phyloP scores from a whole-genome alignment of 2,329 filamentous ascomycete genomes.

The Fusarium staphyleae region DNA sequence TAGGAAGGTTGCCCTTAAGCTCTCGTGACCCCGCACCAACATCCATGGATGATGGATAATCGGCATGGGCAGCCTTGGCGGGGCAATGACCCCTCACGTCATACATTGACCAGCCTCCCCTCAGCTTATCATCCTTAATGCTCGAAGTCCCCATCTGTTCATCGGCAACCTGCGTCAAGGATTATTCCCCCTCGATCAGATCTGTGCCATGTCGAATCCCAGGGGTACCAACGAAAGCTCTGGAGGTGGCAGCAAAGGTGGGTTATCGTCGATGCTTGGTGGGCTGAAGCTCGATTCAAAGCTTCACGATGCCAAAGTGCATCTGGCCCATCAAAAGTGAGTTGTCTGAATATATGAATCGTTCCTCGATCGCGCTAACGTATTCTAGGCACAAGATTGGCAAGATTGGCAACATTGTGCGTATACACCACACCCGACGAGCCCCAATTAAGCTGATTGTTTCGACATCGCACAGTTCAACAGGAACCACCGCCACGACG shows the following conservation, averaged over 20 bases:
- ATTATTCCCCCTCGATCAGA: neutral
- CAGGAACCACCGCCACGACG: constrained; percentile 88
- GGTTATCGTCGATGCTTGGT: constrained; percentile 48
- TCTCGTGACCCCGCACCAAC: too few relatives aligned
- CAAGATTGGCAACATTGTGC: constrained; percentile 68
- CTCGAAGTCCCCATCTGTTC: too few relatives aligned
- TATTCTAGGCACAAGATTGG: constrained; percentile 60
- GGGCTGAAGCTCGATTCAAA: constrained; percentile 53
- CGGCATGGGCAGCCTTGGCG: too few relatives aligned
- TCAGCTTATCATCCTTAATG: too few relatives aligned
- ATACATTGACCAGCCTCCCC: too few relatives aligned
- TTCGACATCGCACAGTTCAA: constrained; percentile 66
- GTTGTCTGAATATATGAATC: constrained; percentile 26
- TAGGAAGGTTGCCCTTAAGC: too few relatives aligned
- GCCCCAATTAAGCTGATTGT: neutral
- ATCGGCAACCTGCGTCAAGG: too few relatives aligned
- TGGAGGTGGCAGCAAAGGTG: constrained; percentile 19
- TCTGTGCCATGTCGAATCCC: constrained; percentile 39
- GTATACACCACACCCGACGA: constrained; percentile 23
- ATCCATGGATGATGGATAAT: too few relatives aligned
- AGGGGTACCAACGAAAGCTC: constrained; percentile 31
- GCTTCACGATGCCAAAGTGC: constrained; percentile 64
- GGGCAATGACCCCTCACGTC: too few relatives aligned
- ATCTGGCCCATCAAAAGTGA: constrained; percentile 66
- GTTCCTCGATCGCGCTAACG: constrained; percentile 5